Base-by-base conservation (phyloP, 352 stramenopile genomes). In the Globisporangium mamillatum region DNA sequence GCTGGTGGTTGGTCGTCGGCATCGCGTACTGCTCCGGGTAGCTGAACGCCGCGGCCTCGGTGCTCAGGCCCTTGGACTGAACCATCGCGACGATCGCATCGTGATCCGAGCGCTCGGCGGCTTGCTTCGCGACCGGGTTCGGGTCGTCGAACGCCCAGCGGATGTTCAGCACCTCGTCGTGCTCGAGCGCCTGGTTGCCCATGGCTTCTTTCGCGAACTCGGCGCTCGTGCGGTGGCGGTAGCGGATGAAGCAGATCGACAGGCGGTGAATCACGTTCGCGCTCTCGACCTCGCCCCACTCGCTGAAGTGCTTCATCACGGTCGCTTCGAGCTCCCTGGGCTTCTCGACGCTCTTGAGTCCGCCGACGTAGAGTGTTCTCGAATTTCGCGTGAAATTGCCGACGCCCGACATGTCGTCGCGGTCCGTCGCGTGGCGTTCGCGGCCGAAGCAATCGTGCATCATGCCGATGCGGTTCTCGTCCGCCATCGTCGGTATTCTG, bases 211-310 rank as follows among this genome's bases (percentile, higher is more conserved):
- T 93, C 12, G 86, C 86, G 64, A 95, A 95, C 70, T 94, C 86
- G 58, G 79, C 93, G 70, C 75, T 94, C 34, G 80, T 89, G 38
- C 86, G 82, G 65, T 93, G 82, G 55, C 88, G 84, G 65, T 84
- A 97, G 27, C 94, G 75, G 50, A 98, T 89, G 63, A 98, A 98
- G 55, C 82, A 82, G 69, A 98, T 97, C 20, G 84, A 90, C 62
- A 97, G 78, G n/a, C 94, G 79, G 58, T 93, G 82, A 61, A 98
- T 94, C 24, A 98, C 85, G 78, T 98, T 98, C 63, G 98, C 84
- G 67, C 89, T 93, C 73, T 98, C 94, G 9, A 98, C 85, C 74
- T 98, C 94, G 20, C 94, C 94, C 86, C 88, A 98, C 72, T 98
- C 94, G 2, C 81, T 79, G 75, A 98, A 98, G 64, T 98, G 91